Percentiles rank a stretch among this genome's conserved stretches.
These are phyloP conservation scores for Aurifilum marmelostoma DNA, from an alignment of 2,329 filamentous ascomycete species.

Conservation along the genomic window DNA sequence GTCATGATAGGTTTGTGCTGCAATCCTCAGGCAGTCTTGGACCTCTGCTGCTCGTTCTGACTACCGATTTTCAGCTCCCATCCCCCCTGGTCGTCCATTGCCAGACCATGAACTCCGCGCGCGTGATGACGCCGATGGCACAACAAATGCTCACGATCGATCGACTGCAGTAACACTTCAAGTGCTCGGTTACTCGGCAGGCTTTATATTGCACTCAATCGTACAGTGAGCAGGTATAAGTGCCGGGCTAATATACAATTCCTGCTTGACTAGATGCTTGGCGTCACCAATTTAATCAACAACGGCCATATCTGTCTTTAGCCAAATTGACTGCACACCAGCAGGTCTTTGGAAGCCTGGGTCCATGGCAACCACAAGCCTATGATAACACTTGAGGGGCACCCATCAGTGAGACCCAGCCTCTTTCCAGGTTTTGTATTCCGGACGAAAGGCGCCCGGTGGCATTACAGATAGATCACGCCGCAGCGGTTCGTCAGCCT, in stretches of 20 bases:
- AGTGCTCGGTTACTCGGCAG: background rate
- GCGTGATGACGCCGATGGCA: background rate
- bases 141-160: background rate
- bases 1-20: background rate
- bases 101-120: background rate
- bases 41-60: background rate
- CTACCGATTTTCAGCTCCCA: too few species aligned
- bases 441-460: constrained; percentile 18
- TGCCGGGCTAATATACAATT: background rate
- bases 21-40: background rate
- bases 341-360: constrained; percentile 1
- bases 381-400: background rate
- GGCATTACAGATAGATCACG: background rate
- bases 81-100: background rate
- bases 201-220: background rate
- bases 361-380: background rate
- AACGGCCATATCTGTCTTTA: constrained; percentile 13
- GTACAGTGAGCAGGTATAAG: background rate
- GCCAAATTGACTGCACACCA: constrained; percentile 26
- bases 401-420: background rate
- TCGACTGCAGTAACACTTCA: background rate
- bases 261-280: constrained; percentile 6
- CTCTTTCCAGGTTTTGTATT: background rate
- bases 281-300: constrained; percentile 4
- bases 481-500: background rate